Base-by-base conservation (phyloP, 176 grass and related monocot species). In the Rhynchospora breviuscula region DNA sequence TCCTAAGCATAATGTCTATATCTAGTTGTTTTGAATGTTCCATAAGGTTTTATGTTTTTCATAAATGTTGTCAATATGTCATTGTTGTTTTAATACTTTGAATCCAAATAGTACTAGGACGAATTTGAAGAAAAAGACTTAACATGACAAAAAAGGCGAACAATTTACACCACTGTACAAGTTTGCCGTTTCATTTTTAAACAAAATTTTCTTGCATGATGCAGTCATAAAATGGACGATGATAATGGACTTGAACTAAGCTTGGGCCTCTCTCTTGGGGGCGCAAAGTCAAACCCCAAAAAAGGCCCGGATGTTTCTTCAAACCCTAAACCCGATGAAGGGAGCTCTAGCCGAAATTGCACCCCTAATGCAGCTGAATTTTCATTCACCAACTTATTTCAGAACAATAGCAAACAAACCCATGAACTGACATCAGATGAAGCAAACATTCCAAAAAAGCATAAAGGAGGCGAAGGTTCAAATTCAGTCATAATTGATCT, bases 211-310 rank as follows among this genome's bases (percentile, higher is more conserved):
- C 35, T 40, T 57, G 25, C 23, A 78, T 35, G 25, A 31, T 78
- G 73, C 73, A 78, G 73, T 56, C 56, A 14, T 78, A 78, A 35
- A 66, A 94, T 95, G 95, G 95, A 98, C 0, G 92, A 95, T 26
- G 93, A 97, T 6, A 97, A 89, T 88, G 92, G 89, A 33, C 91
- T 98, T 70, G 92, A 95, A 72, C 92, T 98, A 58, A 98, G 91
- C 79, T 90, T 98, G 81, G 95, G 92, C 54, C 92, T 98, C 31
- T 91, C 95, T 69, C 85, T 94, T 52, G 95, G 95, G 19, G 92
- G 92, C 8, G 84, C 83, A 22, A 85, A 89, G 18, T 90, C 85
- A 43, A 94, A 97, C 78, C 69, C 67, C 53, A 94, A 90, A 79
- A 79, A 76, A 85, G 88, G 74, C 44, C 13, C 80, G 71, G 91